These are phyloP conservation scores for Plectosphaerella plurivora DNA, from an alignment of 2,329 filamentous ascomycete species.

Conservation along the genomic window DNA sequence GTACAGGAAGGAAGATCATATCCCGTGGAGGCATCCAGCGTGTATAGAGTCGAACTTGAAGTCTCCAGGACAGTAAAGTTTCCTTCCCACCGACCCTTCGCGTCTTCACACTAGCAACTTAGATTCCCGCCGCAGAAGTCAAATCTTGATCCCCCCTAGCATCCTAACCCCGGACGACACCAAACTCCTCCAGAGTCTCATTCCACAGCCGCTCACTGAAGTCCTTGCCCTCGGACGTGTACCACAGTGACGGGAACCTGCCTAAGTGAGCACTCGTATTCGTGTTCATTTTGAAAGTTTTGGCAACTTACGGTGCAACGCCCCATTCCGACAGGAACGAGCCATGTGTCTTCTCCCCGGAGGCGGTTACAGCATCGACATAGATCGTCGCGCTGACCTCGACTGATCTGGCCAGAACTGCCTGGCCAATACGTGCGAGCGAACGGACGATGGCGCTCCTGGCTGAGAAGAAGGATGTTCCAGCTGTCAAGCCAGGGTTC, in stretches of 20 bases:
- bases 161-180: not conserved
- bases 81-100: too few species aligned
- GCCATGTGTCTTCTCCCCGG: constrained; percentile 46
- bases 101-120: too few species aligned
- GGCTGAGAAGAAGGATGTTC: constrained; percentile 15
- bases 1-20: too few species aligned
- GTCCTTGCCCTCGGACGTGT: constrained; percentile 26
- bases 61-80: too few species aligned
- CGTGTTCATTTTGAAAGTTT: not conserved
- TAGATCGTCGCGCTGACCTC: constrained; percentile 37
- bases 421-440: not conserved
- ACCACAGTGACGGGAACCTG: constrained; percentile 27
- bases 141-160: too few species aligned
- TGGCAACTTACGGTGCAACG: constrained; percentile 33
- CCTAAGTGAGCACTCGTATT: not conserved
- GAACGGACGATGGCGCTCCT: constrained; percentile 24
- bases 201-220: constrained; percentile 32
- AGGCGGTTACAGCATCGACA: constrained; percentile 37
- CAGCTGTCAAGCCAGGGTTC: constrained; percentile 25
- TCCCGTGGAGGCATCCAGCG: too few species aligned
- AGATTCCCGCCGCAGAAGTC: too few species aligned
- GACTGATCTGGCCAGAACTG: not conserved
- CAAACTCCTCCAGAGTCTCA: constrained; percentile 28
- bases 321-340: constrained; percentile 44
- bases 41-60: too few species aligned